Percentiles rank a stretch among this genome's conserved stretches.
These are phyloP conservation scores for Pestalotiopsis sp. DNA, from an alignment of 2,329 filamentous ascomycete species.

Conservation along the genomic window DNA sequence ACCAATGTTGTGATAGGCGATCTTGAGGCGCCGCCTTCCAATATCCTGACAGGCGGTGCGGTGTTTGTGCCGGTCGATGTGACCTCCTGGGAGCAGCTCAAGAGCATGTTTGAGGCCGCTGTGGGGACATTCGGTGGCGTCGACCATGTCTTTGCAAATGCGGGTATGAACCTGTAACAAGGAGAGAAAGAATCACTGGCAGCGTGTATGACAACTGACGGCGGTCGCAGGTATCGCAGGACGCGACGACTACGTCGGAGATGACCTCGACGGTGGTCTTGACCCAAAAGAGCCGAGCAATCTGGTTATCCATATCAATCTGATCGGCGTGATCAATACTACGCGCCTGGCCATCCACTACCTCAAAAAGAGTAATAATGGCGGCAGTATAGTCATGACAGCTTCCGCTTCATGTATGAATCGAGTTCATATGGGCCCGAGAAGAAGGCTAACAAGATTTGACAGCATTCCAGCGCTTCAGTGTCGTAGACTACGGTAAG, in stretches of 20 bases:
- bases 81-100: not conserved
- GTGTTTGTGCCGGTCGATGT: not conserved
- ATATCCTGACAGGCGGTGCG: not conserved
- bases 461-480: not conserved
- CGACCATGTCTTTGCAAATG: constrained; percentile 1
- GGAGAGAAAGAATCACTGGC: not conserved
- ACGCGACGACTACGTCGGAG: not conserved
- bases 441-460: not conserved
- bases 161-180: not conserved
- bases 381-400: constrained; percentile 1
- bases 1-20: not conserved
- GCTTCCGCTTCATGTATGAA: not conserved
- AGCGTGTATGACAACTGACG: not conserved
- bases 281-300: not conserved
- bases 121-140: not conserved
- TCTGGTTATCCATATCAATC: not conserved
- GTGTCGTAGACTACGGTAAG: not conserved
- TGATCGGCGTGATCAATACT: not conserved
- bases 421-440: not conserved
- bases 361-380: not conserved
- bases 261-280: not conserved
- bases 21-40: not conserved
- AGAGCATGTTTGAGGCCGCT: not conserved
- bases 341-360: not conserved
- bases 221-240: not conserved